phyloP scores from a whole-genome alignment of 163 green algal species.

The Scenedesmus sp. region DNA sequence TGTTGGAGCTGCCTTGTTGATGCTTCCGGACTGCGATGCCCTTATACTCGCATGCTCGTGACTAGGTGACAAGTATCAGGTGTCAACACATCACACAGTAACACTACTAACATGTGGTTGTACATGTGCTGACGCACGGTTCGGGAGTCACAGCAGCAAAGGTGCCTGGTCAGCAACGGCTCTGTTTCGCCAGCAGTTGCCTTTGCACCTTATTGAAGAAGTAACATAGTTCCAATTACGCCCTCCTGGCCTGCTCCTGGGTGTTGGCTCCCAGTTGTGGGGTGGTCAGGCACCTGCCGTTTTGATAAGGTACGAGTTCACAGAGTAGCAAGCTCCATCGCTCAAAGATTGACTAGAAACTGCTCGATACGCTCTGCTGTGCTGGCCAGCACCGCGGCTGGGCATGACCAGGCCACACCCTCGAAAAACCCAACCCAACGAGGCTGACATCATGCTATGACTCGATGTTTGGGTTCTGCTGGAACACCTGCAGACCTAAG shows the following conservation, averaged over 20 bases:
- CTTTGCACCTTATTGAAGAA: neutral
- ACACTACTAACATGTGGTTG: neutral
- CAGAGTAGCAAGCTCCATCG: neutral
- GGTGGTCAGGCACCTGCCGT: neutral
- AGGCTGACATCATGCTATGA: neutral
- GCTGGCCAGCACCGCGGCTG: neutral
- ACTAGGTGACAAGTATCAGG: neutral
- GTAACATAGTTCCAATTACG: neutral
- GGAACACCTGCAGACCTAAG: neutral
- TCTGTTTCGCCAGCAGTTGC: neutral
- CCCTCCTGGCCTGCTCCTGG: neutral
- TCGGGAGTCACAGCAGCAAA: neutral
- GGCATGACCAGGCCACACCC: neutral
- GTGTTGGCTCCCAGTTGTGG: neutral
- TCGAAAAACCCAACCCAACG: conserved; percentile 15
- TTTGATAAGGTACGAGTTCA: neutral
- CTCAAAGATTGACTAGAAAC: neutral
- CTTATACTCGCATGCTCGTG: neutral
- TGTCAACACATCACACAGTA: neutral
- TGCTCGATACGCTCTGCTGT: neutral
- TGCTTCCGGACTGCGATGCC: neutral
- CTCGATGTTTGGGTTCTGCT: neutral
- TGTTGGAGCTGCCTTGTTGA: neutral
- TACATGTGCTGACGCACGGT: neutral
- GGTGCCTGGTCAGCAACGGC: neutral